phyloP scores from a whole-genome alignment of 164 flowering plant genomes.

The Vitis vinifera region ASM3070453v1 NC_081820.1:19135001-19135500 shows the following conservation, averaged over 20 bases:
- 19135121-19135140: constrained; percentile 24
- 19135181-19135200: constrained; percentile 70
- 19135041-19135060: neutral
- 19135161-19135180: constrained; percentile 58
- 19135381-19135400: neutral
- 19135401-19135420: neutral
- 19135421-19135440: neutral
- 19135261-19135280: constrained; percentile 11
- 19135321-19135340: constrained; percentile 44
- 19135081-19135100: neutral
- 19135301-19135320: constrained; percentile 42
- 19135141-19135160: constrained; percentile 22
- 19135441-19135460: constrained; percentile 20
- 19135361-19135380: neutral
- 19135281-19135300: constrained; percentile 69
- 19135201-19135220: neutral
- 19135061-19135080: neutral
- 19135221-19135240: neutral
- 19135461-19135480: constrained; percentile 63
- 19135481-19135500: constrained; percentile 58
- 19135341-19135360: constrained; percentile 40
- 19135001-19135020: neutral
- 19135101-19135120: constrained; percentile 51
- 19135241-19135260: neutral
- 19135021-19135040: neutral